These are phyloP conservation scores for Fraxinus paxiana DNA, from an alignment of 305 asterid species.

Conservation along the genomic window DNA sequence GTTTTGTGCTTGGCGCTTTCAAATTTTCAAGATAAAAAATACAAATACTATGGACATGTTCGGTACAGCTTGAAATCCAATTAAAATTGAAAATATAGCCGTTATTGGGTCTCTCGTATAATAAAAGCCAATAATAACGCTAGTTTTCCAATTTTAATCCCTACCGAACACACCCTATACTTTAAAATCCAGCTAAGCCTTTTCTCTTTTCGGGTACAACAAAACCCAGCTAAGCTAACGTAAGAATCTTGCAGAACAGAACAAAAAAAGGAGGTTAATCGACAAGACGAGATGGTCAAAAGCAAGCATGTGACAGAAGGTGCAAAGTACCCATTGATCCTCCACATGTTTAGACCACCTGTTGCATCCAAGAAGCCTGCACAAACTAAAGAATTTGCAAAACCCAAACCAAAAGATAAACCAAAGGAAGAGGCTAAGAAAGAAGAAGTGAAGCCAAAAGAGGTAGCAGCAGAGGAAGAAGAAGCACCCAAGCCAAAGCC, in stretches of 20 bases:
- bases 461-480: slow-evolving; percentile 48
- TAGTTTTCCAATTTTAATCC: too few relatives aligned
- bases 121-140: too few relatives aligned
- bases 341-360: slow-evolving; percentile 8
- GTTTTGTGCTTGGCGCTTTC: too few relatives aligned
- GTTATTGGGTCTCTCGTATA: too few relatives aligned
- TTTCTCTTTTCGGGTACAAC: background rate
- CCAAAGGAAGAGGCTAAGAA: slow-evolving; percentile 53
- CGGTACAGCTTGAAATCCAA: too few relatives aligned
- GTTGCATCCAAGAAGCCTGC: slow-evolving; percentile 64
- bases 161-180: too few relatives aligned
- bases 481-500: slow-evolving; percentile 86
- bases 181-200: background rate
- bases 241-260: background rate
- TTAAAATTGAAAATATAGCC: too few relatives aligned
- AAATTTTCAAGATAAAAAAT: too few relatives aligned
- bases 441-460: slow-evolving; percentile 47
- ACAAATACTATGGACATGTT: too few relatives aligned
- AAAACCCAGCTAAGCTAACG: background rate
- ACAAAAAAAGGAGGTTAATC: background rate
- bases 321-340: background rate
- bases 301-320: background rate
- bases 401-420: slow-evolving; percentile 57
- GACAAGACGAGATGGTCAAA: background rate
- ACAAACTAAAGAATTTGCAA: slow-evolving; percentile 56